Base-by-base conservation (phyloP, 2,329 filamentous ascomycete species). In the Colletotrichum sp. region DNA sequence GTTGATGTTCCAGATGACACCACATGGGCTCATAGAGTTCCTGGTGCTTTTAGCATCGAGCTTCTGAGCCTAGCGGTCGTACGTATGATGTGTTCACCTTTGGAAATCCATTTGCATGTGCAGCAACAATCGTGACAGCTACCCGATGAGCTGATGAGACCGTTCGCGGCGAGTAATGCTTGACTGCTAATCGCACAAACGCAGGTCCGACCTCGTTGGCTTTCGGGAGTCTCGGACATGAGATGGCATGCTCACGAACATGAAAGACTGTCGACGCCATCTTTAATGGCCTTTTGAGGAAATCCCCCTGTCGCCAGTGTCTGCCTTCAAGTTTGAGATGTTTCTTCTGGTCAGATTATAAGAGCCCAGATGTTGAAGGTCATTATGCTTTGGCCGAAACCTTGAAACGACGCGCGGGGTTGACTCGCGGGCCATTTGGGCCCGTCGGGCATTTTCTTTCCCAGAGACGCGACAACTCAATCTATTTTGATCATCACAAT, bases 1-100 rank as follows among this genome's bases (percentile, higher is more conserved):
- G 29, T 13, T 32, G 34, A 15, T 16, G 16, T 19, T 32, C 7
- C 16, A 67, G 12, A 9, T 67, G 27, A 27, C 22, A 29, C 64
- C 64, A 67, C 39, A 52, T 32, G 16, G 64, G 36, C 36, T 67
- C 64, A 8, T 67, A 67, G 5, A 67, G 39, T 67, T 67, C 64
- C 64, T 67, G 27, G 1, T 22, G 22, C 27, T 32, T 27, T 61
- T 11, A 30, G 12, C 5, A 30, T n/a, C 9, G 29, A 61, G 16
- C 2, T 22, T 5, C n/a, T 12, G n/a, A 52, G 11, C 5, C 44
- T 11, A 52, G n/a, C 5, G 4, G n/a, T 8, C 6, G 39, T 12
- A 44, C 32, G 13, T 39, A 16, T 36, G 13, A 19, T 52, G 11
- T 52, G n/a, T 1, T 22, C n/a, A 52, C 44, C n/a, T 52, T 52